A percentile compares a stretch with the other conserved stretches of the same genome.
phyloP scores from a whole-genome alignment of 2,329 filamentous ascomycete genomes.

The Neofusicoccum sp. region DNA sequence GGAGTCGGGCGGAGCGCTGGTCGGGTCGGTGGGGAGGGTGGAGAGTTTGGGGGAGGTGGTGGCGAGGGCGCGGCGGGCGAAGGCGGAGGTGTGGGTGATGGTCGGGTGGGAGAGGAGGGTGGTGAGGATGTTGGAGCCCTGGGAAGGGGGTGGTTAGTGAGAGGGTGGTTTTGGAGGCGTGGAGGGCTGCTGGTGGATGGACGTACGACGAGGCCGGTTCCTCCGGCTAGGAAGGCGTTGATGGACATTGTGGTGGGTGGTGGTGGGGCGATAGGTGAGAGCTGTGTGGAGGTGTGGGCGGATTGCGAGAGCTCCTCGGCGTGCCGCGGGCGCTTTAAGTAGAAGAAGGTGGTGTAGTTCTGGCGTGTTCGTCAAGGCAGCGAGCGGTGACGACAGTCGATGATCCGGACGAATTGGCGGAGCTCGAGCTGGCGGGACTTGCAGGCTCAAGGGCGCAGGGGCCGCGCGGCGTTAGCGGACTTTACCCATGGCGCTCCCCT shows the following conservation, averaged over 20 bases:
- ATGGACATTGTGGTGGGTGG: constrained; percentile 16
- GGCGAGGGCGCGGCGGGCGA: constrained; percentile 65
- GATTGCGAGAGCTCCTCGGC: no score
- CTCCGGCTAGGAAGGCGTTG: constrained; percentile 61
- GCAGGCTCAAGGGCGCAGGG: not conserved
- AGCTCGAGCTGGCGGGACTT: not conserved
- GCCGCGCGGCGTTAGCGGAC: not conserved
- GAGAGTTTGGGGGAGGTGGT: constrained; percentile 62
- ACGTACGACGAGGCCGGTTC: constrained; percentile 63
- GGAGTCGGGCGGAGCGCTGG: constrained; percentile 45
- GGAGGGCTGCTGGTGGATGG: not conserved
- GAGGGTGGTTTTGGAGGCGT: not conserved
- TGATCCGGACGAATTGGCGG: not conserved
- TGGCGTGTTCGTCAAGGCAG: not conserved
- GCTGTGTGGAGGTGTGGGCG: not conserved
- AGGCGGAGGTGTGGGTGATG: constrained; percentile 61
- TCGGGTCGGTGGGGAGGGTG: constrained; percentile 64
- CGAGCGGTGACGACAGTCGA: constrained; percentile 6
- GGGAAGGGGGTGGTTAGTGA: constrained; percentile 34
- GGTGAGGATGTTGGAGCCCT: constrained; percentile 75
- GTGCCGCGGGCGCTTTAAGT: no score
- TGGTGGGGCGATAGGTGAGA: not conserved
- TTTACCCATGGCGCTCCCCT: not conserved
- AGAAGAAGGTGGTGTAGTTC: no score
- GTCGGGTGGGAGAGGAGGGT: constrained; percentile 59